A percentile compares a stretch with the other conserved stretches of the same genome.
These are phyloP conservation scores for Exophiala mesophila DNA, from an alignment of 2,329 filamentous ascomycete species.

Conservation along the genomic window DNA sequence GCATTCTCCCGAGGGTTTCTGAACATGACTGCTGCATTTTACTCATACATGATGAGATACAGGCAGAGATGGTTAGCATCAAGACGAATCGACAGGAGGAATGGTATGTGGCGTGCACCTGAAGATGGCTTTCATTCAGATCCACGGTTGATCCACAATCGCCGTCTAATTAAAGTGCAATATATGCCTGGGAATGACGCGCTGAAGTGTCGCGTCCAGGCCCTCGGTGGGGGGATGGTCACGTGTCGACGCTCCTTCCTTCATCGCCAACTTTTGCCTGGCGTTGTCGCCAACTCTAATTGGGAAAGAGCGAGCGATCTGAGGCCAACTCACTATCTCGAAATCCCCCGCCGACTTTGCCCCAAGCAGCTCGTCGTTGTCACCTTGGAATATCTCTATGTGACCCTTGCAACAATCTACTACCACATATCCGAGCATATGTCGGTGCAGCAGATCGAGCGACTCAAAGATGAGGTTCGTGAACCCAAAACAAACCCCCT, in stretches of 20 bases:
- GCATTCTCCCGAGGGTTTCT: conserved; percentile 23
- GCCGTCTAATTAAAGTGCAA: too few species aligned
- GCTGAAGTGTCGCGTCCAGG: not conserved
- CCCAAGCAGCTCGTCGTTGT: too few species aligned
- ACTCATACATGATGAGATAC: not conserved
- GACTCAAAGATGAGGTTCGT: conserved; percentile 64
- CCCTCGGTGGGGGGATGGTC: not conserved
- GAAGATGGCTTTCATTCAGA: too few species aligned
- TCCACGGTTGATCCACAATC: conserved; percentile 1
- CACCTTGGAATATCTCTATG: too few species aligned
- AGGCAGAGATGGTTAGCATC: too few species aligned
- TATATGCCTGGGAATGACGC: too few species aligned
- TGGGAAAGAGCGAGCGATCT: not conserved
- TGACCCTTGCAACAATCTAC: too few species aligned
- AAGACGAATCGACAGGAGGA: too few species aligned
- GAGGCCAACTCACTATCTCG: too few species aligned
- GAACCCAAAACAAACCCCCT: too few species aligned
- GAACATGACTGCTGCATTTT: conserved; percentile 21
- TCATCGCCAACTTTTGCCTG: not conserved
- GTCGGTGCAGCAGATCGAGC: conserved; percentile 54
- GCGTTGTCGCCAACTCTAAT: not conserved
- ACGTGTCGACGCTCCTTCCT: not conserved
- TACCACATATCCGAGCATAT: conserved; percentile 48
- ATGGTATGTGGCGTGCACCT: too few species aligned
- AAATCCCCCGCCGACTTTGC: too few species aligned